Evolutionary conservation across 2,329 filamentous ascomycete genomes (phyloP), one percentile per base, ranked within the genome.

Genomic region (Chaetomium strumarium): DNA sequence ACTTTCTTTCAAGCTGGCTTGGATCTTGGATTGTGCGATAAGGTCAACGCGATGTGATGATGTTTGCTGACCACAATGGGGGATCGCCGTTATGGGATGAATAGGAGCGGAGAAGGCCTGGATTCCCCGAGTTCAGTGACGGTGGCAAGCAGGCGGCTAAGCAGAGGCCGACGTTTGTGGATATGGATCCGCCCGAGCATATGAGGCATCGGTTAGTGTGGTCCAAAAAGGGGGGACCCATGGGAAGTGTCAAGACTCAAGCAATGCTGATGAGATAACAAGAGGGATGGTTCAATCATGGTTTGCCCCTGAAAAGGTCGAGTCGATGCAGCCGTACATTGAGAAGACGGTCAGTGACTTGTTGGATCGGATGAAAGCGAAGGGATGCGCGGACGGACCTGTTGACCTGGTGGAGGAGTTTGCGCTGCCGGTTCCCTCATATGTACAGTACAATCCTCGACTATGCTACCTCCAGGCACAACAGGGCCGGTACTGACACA

Each of bases 161-260:
- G 56, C 72, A 73, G 70, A 43, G 59, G 51, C 72, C 75, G 1
- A 77, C 73, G 0, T 77, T 77, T 58, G 75, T 77, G 5, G 73
- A 77, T 57, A 76, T 77, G 72, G 74, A 77, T 53, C 61, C 72
- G 4, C 75, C 75, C 0, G 67, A 69, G 2, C 75, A 78, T 52
- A 74, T 72, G 68, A 61, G 66, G 13, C 72, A 77, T 53, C 68
- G 72, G 70, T 68, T 49, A 48, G 39, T 42, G 11, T 13, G 10
- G 43, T 10, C 12, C 2, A 6, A 9, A 20, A 19, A 10, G 2
- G 24, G 24, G 24, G 24, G 24, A 11, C 9, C 31, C 9, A 14
- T 34, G 33, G 11, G 14, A 34, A 34, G 10, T 34, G 11, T 12
- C 14, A n/a, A 34, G 10, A 6, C 4, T 12, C 14, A 12, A n/a